phyloP scores from a whole-genome alignment of 768 basidiomycete species.

The Boletus rubroflammeus region DNA sequence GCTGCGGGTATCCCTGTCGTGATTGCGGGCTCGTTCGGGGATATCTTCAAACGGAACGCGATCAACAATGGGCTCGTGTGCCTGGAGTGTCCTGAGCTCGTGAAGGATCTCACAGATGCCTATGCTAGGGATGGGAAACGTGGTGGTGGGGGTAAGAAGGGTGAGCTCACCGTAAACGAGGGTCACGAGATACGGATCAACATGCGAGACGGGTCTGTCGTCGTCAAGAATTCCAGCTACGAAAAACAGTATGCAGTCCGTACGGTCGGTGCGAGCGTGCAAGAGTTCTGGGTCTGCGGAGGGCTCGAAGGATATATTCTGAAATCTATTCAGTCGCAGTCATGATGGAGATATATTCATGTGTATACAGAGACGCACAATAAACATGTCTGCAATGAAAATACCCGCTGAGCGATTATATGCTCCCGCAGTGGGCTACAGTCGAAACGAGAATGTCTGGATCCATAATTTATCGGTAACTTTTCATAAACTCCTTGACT shows the following conservation, averaged over 20 bases:
- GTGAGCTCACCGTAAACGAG: conserved; percentile 80
- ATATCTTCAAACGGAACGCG: conserved; percentile 98
- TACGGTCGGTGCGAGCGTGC: conserved; percentile 88
- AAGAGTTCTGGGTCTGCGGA: conserved; percentile 96
- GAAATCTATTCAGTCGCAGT: conserved; percentile 53
- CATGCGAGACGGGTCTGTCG: conserved; percentile 69
- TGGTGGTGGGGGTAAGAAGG: conserved; percentile 73
- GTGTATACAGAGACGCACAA: not conserved
- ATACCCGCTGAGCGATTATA: not conserved
- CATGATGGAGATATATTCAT: conserved; percentile 5
- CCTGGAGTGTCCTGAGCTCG: conserved; percentile 86
- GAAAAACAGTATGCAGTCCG: conserved; percentile 62
- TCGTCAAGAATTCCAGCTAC: conserved; percentile 42
- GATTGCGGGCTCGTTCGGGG: conserved; percentile 96
- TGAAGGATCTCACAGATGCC: conserved; percentile 71
- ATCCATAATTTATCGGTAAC: not conserved
- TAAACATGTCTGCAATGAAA: not conserved
- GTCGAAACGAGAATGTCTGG: not conserved
- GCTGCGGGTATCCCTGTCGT: conserved; percentile 91
- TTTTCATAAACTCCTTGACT: not conserved
- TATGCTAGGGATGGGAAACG: conserved; percentile 74
- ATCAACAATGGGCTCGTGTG: conserved; percentile 99
- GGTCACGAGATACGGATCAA: conserved; percentile 61
- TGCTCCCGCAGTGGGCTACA: not conserved
- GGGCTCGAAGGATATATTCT: conserved; percentile 91